Evolutionary conservation across 352 stramenopile genomes (phyloP).

Genomic region (Phytophthora hybrid): DNA sequence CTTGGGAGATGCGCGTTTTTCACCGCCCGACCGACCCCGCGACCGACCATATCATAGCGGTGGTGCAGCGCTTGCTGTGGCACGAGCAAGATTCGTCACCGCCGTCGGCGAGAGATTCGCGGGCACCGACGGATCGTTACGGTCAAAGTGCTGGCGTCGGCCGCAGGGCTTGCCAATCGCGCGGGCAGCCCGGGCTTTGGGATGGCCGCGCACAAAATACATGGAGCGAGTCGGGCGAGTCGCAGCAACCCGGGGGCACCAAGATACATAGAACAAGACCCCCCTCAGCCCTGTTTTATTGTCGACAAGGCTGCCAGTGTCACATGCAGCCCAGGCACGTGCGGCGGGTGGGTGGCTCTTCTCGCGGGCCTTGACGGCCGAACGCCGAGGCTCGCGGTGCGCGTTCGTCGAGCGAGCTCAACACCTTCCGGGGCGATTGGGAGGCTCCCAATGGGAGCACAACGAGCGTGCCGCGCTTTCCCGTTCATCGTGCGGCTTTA

Average conservation of each 20-base stretch:
- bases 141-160: too few relatives aligned
- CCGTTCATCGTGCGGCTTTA: neutral
- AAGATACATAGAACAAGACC: neutral
- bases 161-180: neutral
- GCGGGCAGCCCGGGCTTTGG: too few relatives aligned
- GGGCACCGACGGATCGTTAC: too few relatives aligned
- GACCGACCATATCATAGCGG: constrained; percentile 18
- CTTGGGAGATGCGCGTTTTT: constrained; percentile 35
- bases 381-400: neutral
- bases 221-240: neutral
- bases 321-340: neutral
- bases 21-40: constrained; percentile 16
- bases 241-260: neutral
- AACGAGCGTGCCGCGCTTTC: neutral
- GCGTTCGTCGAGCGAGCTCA: constrained; percentile 2
- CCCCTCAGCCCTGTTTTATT: neutral
- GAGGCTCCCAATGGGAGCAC: too few relatives aligned
- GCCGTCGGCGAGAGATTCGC: neutral
- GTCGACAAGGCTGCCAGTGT: neutral
- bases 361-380: neutral
- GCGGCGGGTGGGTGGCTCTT: neutral
- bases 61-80: neutral
- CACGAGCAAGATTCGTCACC: neutral
- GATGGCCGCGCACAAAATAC: neutral
- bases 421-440: neutral